Evolutionary conservation across 169 alveolate genomes (phyloP).

Genomic region (Plasmodium vinckei): DNA sequence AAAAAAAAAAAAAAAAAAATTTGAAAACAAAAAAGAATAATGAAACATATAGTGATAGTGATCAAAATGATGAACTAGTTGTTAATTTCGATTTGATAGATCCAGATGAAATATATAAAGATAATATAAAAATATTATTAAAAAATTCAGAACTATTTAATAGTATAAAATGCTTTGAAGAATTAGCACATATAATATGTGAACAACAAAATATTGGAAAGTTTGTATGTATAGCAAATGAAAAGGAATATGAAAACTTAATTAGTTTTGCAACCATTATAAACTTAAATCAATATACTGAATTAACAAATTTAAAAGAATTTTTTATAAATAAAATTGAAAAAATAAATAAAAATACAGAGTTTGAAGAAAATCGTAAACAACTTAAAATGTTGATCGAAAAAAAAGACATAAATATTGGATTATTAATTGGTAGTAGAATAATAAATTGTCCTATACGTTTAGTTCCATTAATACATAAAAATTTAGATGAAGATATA

Average conservation of each 20-base stretch:
- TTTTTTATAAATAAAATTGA: conserved; percentile 33
- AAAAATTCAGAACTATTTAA: conserved; percentile 25
- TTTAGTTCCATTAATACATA: conserved; percentile 41
- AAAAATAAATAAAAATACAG: conserved; percentile 4
- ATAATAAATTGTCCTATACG: conserved; percentile 54
- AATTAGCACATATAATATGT: conserved; percentile 42
- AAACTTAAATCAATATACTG: conserved; percentile 62
- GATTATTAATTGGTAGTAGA: conserved; percentile 31
- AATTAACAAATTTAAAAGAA: conserved; percentile 37
- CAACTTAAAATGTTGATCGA: background rate
- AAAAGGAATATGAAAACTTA: conserved; percentile 7
- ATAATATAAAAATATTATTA: conserved; percentile 39
- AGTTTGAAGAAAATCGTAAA: conserved; percentile 3
- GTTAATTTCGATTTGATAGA: conserved; percentile 64
- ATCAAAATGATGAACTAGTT: conserved; percentile 13
- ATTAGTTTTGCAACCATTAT: conserved; percentile 48
- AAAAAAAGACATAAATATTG: conserved; percentile 10
- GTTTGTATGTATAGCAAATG: conserved; percentile 18
- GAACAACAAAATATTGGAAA: conserved; percentile 75
- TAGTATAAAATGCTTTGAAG: conserved; percentile 28
- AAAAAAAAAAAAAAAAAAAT: conserved; percentile 7
- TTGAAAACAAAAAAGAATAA: background rate
- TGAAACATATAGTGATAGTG: background rate
- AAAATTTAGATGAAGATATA: conserved; percentile 52
- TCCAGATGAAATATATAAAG: conserved; percentile 45